These are phyloP conservation scores for Bondarzewia mesenterica DNA, from an alignment of 1,284 basidiomycete species.

Conservation along the genomic window DNA sequence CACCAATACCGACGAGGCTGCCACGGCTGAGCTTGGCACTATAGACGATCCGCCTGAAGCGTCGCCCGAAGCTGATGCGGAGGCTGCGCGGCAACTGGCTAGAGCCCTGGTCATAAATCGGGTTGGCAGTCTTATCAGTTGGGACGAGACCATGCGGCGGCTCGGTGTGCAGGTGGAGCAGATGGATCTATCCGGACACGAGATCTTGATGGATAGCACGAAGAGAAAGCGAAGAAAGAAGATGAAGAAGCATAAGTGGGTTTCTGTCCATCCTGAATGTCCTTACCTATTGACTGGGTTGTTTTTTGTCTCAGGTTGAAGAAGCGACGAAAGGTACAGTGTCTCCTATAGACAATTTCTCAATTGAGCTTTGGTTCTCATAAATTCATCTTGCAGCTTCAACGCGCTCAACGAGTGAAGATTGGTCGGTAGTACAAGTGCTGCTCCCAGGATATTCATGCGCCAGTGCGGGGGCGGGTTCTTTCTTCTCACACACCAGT, in stretches of 20 bases:
- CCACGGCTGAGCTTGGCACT: constrained; percentile 17
- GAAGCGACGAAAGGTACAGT: constrained; percentile 56
- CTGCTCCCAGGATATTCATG: too few species aligned
- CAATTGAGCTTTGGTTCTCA: too few species aligned
- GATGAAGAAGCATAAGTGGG: constrained; percentile 89
- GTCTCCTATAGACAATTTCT: too few species aligned
- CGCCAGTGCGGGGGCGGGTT: too few species aligned
- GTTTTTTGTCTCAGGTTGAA: constrained; percentile 34
- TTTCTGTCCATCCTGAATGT: constrained; percentile 9
- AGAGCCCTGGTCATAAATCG: constrained; percentile 58
- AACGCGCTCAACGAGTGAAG: constrained; percentile 21
- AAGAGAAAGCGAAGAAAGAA: constrained; percentile 80
- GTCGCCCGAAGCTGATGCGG: constrained; percentile 61
- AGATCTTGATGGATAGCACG: constrained; percentile 52
- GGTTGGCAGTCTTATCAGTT: constrained; percentile 49
- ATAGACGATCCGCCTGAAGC: constrained; percentile 45
- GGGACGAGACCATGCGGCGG: constrained; percentile 54
- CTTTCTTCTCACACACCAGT: too few species aligned
- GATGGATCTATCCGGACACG: constrained; percentile 13
- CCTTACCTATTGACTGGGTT: background rate
- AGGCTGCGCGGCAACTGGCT: constrained; percentile 65
- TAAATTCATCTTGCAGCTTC: constrained; percentile 11
- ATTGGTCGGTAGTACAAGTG: too few species aligned
- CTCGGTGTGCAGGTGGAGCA: constrained; percentile 49
- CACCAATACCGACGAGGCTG: background rate